phyloP scores from a whole-genome alignment of 805 yeast genomes.

The Metschnikowia picachoensis region DNA sequence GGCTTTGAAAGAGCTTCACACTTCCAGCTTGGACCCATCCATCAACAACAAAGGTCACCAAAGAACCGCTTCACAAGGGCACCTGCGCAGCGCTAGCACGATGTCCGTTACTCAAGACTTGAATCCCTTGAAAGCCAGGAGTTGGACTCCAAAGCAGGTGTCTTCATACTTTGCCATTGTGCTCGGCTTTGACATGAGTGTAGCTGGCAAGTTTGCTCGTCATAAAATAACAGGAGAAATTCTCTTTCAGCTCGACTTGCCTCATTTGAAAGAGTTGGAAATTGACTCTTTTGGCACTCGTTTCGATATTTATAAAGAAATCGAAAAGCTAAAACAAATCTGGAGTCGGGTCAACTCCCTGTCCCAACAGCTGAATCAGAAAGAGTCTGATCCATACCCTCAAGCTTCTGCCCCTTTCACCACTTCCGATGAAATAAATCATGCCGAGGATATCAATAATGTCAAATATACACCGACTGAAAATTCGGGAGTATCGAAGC shows the following conservation, averaged over 20 bases:
- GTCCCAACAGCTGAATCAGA: slow-evolving; percentile 1
- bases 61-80: background rate
- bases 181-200: slow-evolving; percentile 67
- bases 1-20: slow-evolving; percentile 61
- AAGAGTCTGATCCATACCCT: background rate
- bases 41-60: background rate
- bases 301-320: slow-evolving; percentile 86
- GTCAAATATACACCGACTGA: background rate
- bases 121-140: slow-evolving; percentile 46
- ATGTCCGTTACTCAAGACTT: slow-evolving; percentile 26
- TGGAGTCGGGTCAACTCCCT: slow-evolving; percentile 9
- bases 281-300: slow-evolving; percentile 92
- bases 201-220: slow-evolving; percentile 75
- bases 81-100: slow-evolving; percentile 8
- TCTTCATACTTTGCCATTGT: slow-evolving; percentile 64
- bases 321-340: slow-evolving; percentile 56
- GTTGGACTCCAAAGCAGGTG: slow-evolving; percentile 88
- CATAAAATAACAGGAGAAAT: slow-evolving; percentile 90
- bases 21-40: slow-evolving; percentile 15
- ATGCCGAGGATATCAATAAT: background rate
- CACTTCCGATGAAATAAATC: slow-evolving; percentile 19
- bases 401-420: slow-evolving; percentile 9
- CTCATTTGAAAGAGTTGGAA: slow-evolving; percentile 86
- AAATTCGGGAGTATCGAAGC: slow-evolving; percentile 9
- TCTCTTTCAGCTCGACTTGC: slow-evolving; percentile 76